Conservation (phyloP, 2,329 filamentous ascomycete genomes). For the Dactylellina drechsleri region DNA sequence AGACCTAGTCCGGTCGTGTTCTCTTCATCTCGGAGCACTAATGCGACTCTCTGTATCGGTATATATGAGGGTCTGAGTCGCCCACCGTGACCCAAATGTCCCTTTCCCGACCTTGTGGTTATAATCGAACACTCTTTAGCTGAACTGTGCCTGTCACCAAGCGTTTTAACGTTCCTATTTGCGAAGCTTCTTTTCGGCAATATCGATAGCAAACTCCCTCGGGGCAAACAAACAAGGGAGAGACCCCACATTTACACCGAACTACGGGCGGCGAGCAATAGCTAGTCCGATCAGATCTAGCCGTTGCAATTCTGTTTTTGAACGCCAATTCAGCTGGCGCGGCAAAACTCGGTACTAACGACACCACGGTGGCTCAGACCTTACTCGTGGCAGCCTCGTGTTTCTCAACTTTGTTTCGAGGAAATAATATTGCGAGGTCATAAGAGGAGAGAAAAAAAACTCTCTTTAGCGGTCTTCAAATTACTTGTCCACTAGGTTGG, state of each 20-base stretch:
- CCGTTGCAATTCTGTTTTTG: slow-evolving; percentile 3
- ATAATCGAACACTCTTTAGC: too few species aligned
- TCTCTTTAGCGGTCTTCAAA: too few species aligned
- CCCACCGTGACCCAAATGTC: too few species aligned
- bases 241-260: slow-evolving; percentile 15
- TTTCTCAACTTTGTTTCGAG: too few species aligned
- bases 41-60: neutral
- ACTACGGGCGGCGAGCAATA: slow-evolving; percentile 8
- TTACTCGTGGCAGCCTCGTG: too few species aligned
- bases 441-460: too few species aligned
- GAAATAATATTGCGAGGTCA: too few species aligned
- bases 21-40: neutral
- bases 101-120: too few species aligned
- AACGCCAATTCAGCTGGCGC: neutral
- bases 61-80: too few species aligned
- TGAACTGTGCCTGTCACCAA: neutral
- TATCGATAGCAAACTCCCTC: slow-evolving; percentile 7
- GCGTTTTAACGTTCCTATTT: neutral
- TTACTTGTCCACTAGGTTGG: too few species aligned
- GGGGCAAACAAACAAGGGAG: neutral
- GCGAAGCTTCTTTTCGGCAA: slow-evolving; percentile 4
- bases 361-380: too few species aligned
- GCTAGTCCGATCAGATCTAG: slow-evolving; percentile 11
- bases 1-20: neutral
- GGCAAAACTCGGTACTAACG: neutral